Evolutionary conservation across 768 basidiomycete species (phyloP), one percentile per base, ranked within the genome.

Genomic region (Amanita pseudoporphyria): DNA sequence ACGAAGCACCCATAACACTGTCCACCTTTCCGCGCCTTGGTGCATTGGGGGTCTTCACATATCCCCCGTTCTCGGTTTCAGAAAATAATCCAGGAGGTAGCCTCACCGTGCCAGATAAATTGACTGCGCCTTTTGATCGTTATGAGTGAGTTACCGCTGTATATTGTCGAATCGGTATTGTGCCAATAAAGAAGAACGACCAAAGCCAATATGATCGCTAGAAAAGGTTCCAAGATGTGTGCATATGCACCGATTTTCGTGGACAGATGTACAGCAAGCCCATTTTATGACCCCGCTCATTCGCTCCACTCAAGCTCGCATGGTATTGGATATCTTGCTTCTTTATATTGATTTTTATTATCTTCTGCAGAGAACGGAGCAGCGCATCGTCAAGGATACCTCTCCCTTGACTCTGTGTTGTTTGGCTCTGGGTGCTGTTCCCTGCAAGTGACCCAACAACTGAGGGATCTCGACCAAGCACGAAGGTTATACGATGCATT

Each of bases 401-500:
- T 53, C 14, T 53, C 42, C 24, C 36, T 49, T 39, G 52, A 53
- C 31, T 26, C 52, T 21, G 31, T 24, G 2, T 30, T 47, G 32
- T 41, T 47, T 21, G 51, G 51, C 5, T 24, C 38, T 10, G 51
- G 51, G 19, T 45, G 51, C 21, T 52, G 51, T 40, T 52, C 45
- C 33, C n/a, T 47, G 35, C 51, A 46, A 33, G 51, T 52, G 13
- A 53, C 43, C 3, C 37, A 49, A 28, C 47, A 49, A 32, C 40
- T 53, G 30, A 24, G 35, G 16, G 40, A 43, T 28, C 14, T 45
- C 5, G 21, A 44, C 10, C 47, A 53, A 43, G 47, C 52, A 28
- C 38, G 52, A 26, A 42, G 26, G 30, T 49, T 53, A 33, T 49
- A 53, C 32, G 47, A 53, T 26, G 52, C 52, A 19, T 21, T 53